Evolutionary conservation across 345 rosid species (phyloP).

Genomic region (Alliaria petiolata): DNA sequence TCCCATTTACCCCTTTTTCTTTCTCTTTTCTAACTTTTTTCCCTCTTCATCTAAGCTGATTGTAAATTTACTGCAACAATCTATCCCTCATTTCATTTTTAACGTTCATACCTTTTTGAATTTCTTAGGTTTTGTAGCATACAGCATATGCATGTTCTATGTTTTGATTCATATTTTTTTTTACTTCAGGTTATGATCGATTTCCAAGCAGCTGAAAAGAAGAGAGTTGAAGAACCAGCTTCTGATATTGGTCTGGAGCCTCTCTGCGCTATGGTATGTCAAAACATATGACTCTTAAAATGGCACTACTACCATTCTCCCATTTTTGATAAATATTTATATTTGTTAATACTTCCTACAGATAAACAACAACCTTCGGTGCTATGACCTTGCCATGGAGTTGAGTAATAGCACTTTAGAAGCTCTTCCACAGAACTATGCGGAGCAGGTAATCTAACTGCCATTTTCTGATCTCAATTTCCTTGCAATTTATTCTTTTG

Average conservation of each 20-base stretch:
- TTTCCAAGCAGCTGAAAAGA: slow-evolving; percentile 94
- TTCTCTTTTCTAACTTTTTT: background rate
- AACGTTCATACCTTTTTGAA: background rate
- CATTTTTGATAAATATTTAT: background rate
- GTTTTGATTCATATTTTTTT: slow-evolving; percentile 4
- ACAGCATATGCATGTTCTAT: background rate
- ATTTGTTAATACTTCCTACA: slow-evolving; percentile 28
- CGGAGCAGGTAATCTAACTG: slow-evolving; percentile 73
- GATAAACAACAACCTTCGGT: slow-evolving; percentile 97
- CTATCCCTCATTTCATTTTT: background rate
- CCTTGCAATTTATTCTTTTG: slow-evolving; percentile 8
- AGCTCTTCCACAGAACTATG: slow-evolving; percentile 94
- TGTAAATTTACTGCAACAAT: background rate
- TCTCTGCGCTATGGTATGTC: slow-evolving; percentile 91
- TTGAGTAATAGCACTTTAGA: slow-evolving; percentile 81
- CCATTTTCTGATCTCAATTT: background rate
- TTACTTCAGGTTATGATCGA: slow-evolving; percentile 89
- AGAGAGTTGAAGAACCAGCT: slow-evolving; percentile 85
- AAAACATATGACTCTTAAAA: background rate
- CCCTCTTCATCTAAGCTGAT: slow-evolving; percentile 5
- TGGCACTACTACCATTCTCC: background rate
- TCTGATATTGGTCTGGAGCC: slow-evolving; percentile 96
- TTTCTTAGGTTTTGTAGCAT: background rate
- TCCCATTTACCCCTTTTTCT: background rate
- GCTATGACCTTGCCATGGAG: slow-evolving; percentile 99